Evolutionary conservation across 2,329 filamentous ascomycete species (phyloP).

Genomic region (Trematosphaeria pertusa): DNA sequence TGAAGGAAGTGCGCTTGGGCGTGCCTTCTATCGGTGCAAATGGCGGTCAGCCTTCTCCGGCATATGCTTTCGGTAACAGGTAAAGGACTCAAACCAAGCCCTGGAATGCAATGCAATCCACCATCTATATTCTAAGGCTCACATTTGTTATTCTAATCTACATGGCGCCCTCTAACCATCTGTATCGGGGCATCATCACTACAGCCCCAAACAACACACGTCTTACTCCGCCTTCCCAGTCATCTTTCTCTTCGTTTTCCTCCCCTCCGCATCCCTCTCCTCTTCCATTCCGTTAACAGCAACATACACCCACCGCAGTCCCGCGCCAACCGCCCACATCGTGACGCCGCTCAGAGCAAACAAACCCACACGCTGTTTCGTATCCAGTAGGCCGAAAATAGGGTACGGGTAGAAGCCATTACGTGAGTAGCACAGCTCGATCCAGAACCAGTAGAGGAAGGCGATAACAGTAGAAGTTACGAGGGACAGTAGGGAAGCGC

Average conservation of each 20-base stretch:
- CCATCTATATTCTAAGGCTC: no score
- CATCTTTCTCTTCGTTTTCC: constrained; percentile 24
- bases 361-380: constrained; percentile 69
- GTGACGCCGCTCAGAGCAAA: constrained; percentile 73
- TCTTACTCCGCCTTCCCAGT: constrained; percentile 28
- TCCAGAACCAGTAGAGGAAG: constrained; percentile 77
- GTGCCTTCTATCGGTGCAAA: no score
- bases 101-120: no score
- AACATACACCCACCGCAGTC: constrained; percentile 74
- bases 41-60: no score
- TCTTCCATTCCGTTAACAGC: constrained; percentile 64
- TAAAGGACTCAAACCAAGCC: no score
- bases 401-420: constrained; percentile 87
- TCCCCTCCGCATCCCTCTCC: constrained; percentile 22
- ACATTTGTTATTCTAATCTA: no score
- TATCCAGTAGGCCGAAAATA: constrained; percentile 74
- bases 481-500: constrained; percentile 64
- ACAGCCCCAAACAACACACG: no score
- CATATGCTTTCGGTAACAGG: no score
- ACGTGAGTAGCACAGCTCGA: constrained; percentile 72
- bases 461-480: constrained; percentile 65
- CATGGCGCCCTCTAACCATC: no score
- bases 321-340: constrained; percentile 74
- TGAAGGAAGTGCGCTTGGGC: no score
- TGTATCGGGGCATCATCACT: no score